Conservation (phyloP, 164 flowering plant genomes). For the grape (Vitis vinifera) region ASM3070453v1 NC_081816.1:8290501-8291000, state of each 20-base stretch:
- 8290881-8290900: not conserved
- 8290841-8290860: conserved; percentile 54
- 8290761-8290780: conserved; percentile 64
- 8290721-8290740: conserved; percentile 18
- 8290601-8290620: conserved; percentile 20
- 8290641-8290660: not conserved
- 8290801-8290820: conserved; percentile 22
- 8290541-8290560: conserved; percentile 74
- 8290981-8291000: conserved; percentile 6
- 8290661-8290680: conserved; percentile 27
- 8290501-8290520: not conserved
- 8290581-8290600: conserved; percentile 39
- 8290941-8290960: conserved; percentile 1
- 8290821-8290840: conserved; percentile 49
- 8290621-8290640: not conserved
- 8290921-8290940: conserved; percentile 6
- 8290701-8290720: conserved; percentile 28
- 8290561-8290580: conserved; percentile 59
- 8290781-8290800: conserved; percentile 37
- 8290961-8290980: not conserved
- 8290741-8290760: conserved; percentile 18
- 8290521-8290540: conserved; percentile 47
- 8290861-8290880: not conserved
- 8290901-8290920: not conserved
- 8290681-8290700: conserved; percentile 39